Conservation (phyloP, 805 yeast genomes). For the Metschnikowia arizonensis region DNA sequence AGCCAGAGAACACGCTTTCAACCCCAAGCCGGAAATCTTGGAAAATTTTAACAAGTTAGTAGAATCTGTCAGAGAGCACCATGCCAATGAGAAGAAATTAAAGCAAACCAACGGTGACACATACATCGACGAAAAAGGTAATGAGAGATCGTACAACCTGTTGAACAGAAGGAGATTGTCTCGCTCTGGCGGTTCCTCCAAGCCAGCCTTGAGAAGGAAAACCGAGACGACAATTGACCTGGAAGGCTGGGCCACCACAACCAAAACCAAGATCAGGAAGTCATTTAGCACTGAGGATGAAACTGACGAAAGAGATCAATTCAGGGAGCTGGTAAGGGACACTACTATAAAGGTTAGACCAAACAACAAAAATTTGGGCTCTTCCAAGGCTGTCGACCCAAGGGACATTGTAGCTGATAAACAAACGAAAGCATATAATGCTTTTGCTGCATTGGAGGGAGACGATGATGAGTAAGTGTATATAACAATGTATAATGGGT, state of each 20-base stretch:
- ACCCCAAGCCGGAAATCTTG: constrained; percentile 61
- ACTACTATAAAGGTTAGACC: constrained; percentile 50
- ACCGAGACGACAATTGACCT: constrained; percentile 57
- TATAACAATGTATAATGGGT: constrained; percentile 8
- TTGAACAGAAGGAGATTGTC: constrained; percentile 64
- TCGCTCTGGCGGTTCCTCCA: constrained; percentile 26
- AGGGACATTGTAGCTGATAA: constrained; percentile 68
- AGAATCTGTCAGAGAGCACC: constrained; percentile 57
- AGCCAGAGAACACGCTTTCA: constrained; percentile 52
- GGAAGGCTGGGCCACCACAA: constrained; percentile 78
- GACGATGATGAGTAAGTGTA: constrained; percentile 42
- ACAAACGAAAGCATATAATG: constrained; percentile 65
- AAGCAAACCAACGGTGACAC: constrained; percentile 41
- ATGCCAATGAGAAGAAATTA: constrained; percentile 28
- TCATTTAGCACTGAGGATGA: constrained; percentile 49
- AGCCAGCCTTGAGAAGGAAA: constrained; percentile 57
- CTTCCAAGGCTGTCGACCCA: constrained; percentile 69
- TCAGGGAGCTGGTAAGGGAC: constrained; percentile 47
- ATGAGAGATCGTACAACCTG: constrained; percentile 43
- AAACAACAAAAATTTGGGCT: constrained; percentile 68
- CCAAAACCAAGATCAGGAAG: constrained; percentile 43
- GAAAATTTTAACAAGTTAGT: constrained; percentile 61
- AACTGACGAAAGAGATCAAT: constrained; percentile 43
- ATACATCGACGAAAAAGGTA: constrained; percentile 43
- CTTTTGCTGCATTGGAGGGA: constrained; percentile 73